Base-by-base conservation (phyloP, 139 green algal genomes). In the Tetraselmis chui region DNA sequence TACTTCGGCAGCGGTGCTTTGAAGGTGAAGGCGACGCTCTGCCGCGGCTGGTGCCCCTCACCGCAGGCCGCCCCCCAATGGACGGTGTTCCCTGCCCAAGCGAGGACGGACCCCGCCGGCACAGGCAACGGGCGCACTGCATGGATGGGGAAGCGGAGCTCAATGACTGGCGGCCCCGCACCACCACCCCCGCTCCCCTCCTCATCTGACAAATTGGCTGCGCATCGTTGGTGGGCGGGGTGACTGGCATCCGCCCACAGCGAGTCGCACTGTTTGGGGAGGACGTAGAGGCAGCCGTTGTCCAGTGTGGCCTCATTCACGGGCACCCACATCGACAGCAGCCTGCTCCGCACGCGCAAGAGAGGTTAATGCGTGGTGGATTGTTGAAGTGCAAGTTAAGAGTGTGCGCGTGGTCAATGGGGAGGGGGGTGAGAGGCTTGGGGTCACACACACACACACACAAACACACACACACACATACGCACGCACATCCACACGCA, bases 21-120 rank as follows among this genome's bases (percentile, higher is more conserved):
- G 74, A 77, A 77, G 5, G 74, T 77, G 5, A 77, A 77, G 74
- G 74, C 74, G 23, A 77, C 26, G 74, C n/a, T 77, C 74, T 77
- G 25, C 18, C 74, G 25, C 74, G 74, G 74, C 74, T 28, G 74
- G n/a, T 29, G n/a, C 74, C 74, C 2, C n/a, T 22, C 26, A 5
- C 26, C 18, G 74, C 74, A 77, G 25, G 74, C 74, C 5, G 26
- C 74, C 5, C 74, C 74, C 74, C 74, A 77, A 25, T 77, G 74
- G 23, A 77, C 74, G 74, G 74, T 77, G 74, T 77, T 77, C 5
- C 74, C 74, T 5, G 25, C 26, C 74, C 74, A 77, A 22, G 74
- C 74, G 5, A 77, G 25, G 23, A 77, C 74, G 23, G 74, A 28
- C 23, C 74, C 74, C 74, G 25, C n/a, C 74, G 2, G 74, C 74